Evolutionary conservation across 371 early-diverging fungal species (phyloP).

Genomic region (Mortierella sp.): DNA sequence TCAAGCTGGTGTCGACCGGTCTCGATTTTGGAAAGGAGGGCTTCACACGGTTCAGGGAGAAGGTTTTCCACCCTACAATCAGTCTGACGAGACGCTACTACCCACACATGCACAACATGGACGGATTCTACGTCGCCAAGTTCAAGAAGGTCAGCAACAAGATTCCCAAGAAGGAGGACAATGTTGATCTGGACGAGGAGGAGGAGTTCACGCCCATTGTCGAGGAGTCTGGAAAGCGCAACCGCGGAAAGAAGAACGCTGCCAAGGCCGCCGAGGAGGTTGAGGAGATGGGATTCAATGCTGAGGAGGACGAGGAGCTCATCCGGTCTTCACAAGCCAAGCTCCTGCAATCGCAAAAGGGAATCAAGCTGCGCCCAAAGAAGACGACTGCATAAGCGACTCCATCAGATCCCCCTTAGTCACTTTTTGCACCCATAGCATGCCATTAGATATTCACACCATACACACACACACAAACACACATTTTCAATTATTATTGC

Average conservation of each 20-base stretch:
- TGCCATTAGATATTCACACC: background rate
- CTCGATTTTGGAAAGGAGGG: slow-evolving; percentile 96
- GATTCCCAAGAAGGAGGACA: slow-evolving; percentile 59
- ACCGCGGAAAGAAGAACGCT: slow-evolving; percentile 56
- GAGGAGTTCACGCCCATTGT: slow-evolving; percentile 45
- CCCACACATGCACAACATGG: slow-evolving; percentile 99
- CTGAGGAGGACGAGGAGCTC: slow-evolving; percentile 76
- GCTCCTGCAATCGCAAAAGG: slow-evolving; percentile 51
- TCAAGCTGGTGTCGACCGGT: slow-evolving; percentile 91
- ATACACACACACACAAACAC: background rate
- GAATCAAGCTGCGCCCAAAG: slow-evolving; percentile 57
- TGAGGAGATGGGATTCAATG: slow-evolving; percentile 67
- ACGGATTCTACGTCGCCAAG: slow-evolving; percentile 99
- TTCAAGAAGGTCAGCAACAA: slow-evolving; percentile 91
- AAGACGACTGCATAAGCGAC: slow-evolving; percentile 33
- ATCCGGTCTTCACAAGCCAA: slow-evolving; percentile 64
- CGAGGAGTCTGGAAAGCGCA: slow-evolving; percentile 47
- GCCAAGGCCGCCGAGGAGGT: slow-evolving; percentile 51
- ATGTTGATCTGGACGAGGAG: slow-evolving; percentile 46
- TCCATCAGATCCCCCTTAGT: too few relatives aligned
- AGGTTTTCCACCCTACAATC: slow-evolving; percentile 90
- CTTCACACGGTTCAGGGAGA: slow-evolving; percentile 90
- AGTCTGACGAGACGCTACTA: slow-evolving; percentile 94
- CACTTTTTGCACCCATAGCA: slow-evolving; percentile 4
- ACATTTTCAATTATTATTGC: background rate